A percentile compares a stretch with the other conserved stretches of the same genome.
Conservation (phyloP, 1,284 basidiomycete species). For the Ganoderma meredithae region DNA sequence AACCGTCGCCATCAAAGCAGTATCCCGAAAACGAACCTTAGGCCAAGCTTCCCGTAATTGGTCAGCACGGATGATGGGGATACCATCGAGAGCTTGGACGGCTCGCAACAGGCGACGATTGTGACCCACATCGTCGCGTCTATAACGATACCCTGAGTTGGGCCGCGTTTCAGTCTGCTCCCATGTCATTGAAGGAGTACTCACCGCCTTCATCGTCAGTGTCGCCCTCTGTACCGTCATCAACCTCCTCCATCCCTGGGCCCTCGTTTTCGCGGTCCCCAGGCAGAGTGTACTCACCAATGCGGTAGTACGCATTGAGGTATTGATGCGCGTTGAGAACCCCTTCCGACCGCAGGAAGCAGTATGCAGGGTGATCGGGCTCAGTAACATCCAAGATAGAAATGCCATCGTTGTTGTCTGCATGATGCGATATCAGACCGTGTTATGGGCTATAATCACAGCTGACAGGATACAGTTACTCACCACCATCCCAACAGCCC, state of each 20-base stretch:
- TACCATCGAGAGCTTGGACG: neutral
- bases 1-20: neutral
- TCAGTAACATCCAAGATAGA: constrained; percentile 51
- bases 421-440: neutral
- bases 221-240: neutral
- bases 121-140: neutral
- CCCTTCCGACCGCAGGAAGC: constrained; percentile 37
- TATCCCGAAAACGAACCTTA: neutral
- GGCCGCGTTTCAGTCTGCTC: neutral
- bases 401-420: constrained; percentile 51
- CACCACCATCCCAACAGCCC: constrained; percentile 42
- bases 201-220: neutral
- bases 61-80: neutral
- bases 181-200: neutral
- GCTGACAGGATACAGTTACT: constrained; percentile 11
- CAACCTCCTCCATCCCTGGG: neutral
- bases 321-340: constrained; percentile 43
- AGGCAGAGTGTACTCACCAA: neutral
- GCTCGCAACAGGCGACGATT: neutral
- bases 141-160: neutral
- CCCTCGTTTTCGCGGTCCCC: constrained; percentile 2
- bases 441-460: neutral
- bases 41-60: constrained; percentile 4
- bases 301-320: constrained; percentile 38
- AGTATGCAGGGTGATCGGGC: constrained; percentile 44